A percentile compares a stretch with the other conserved stretches of the same genome.
Conservation (phyloP, 768 basidiomycete species). For the Podaxis sp. region DNA sequence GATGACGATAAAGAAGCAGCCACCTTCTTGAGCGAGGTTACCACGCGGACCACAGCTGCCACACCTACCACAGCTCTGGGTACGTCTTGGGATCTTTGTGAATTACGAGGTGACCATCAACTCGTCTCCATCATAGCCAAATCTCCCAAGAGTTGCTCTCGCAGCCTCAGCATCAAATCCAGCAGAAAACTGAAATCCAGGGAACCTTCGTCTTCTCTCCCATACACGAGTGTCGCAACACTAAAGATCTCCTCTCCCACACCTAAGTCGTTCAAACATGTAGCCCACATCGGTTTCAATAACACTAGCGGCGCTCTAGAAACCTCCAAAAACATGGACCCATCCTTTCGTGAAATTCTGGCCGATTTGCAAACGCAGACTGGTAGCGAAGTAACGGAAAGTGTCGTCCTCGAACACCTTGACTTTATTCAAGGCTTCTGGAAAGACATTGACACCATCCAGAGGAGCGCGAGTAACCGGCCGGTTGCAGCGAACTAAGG, state of each 20-base stretch:
- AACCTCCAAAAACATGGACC: conserved; percentile 48
- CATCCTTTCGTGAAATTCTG: conserved; percentile 45
- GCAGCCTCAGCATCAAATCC: conserved; percentile 28
- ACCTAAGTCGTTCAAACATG: conserved; percentile 60
- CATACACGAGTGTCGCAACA: conserved; percentile 24
- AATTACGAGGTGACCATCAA: conserved; percentile 16
- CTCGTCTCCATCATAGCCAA: conserved; percentile 3
- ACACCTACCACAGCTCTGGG: not conserved
- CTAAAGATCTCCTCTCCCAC: conserved; percentile 54
- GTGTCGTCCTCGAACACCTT: conserved; percentile 21
- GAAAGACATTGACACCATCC: conserved; percentile 23
- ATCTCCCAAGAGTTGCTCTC: conserved; percentile 16
- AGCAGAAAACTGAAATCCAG: conserved; percentile 10
- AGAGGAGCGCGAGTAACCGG: conserved; percentile 14
- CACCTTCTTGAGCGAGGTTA: conserved; percentile 34
- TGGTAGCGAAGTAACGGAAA: conserved; percentile 23
- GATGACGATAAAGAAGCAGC: conserved; percentile 45
- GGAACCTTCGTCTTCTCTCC: conserved; percentile 17
- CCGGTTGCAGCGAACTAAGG: conserved; percentile 12
- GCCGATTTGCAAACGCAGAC: conserved; percentile 24
- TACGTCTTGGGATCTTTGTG: conserved; percentile 6
- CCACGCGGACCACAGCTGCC: conserved; percentile 18
- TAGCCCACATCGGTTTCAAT: conserved; percentile 60
- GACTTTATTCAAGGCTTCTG: conserved; percentile 30
- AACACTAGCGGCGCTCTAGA: conserved; percentile 43